phyloP scores from a whole-genome alignment of 345 rosid species.

The Camelina neglecta region DNA sequence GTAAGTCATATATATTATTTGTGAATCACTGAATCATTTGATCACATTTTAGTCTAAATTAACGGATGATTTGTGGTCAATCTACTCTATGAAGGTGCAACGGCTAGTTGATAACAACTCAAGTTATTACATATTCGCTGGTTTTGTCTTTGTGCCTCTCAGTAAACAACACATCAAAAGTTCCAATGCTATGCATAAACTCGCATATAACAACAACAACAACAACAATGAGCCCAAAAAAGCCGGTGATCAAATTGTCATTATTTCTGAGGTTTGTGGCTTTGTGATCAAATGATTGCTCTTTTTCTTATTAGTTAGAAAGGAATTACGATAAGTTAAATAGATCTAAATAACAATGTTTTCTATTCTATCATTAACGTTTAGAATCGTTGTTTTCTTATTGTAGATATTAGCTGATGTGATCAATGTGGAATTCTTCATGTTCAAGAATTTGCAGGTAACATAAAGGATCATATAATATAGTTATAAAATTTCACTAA shows the following conservation, averaged over 20 bases:
- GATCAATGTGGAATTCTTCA: not conserved
- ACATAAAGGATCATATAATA: not conserved
- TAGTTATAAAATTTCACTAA: not conserved
- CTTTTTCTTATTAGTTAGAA: too few relatives aligned
- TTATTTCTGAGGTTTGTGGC: not conserved
- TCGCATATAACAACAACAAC: too few relatives aligned
- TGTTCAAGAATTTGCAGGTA: not conserved
- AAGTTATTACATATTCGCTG: constrained; percentile 4
- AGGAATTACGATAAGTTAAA: too few relatives aligned
- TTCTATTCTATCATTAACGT: not conserved
- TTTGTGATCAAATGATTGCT: too few relatives aligned
- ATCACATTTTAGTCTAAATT: too few relatives aligned
- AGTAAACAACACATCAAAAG: not conserved
- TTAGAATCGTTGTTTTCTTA: not conserved
- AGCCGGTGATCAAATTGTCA: not conserved
- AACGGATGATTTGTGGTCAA: not conserved
- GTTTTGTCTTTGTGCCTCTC: not conserved
- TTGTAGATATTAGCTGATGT: not conserved
- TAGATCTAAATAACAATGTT: not conserved
- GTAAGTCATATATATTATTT: not conserved
- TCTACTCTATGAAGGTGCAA: not conserved
- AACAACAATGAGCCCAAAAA: too few relatives aligned
- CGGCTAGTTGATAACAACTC: not conserved
- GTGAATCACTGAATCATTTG: not conserved
- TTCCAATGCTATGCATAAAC: not conserved